phyloP scores from a whole-genome alignment of 306 rosid species.

The Herpetospermum pedunculosum region DNA sequence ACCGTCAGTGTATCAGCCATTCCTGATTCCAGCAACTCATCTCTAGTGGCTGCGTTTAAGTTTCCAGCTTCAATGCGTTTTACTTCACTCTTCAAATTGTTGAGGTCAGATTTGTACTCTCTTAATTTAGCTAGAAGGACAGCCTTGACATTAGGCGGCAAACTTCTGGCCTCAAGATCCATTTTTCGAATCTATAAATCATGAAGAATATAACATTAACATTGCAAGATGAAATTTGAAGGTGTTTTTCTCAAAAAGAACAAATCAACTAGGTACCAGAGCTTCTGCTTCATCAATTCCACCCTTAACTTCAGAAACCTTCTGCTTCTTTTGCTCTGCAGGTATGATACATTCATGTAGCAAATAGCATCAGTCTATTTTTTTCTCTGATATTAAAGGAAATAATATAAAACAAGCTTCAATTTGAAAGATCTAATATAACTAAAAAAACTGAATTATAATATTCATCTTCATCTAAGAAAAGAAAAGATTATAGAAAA shows the following conservation, averaged over 20 bases:
- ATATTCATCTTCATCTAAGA: neutral
- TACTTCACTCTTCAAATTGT: conserved; percentile 72
- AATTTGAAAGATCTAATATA: neutral
- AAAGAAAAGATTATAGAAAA: neutral
- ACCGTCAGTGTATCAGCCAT: conserved; percentile 87
- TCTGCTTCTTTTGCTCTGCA: conserved; percentile 95
- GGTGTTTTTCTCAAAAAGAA: conserved; percentile 11
- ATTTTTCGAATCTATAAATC: conserved; percentile 64
- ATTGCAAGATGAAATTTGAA: conserved; percentile 10
- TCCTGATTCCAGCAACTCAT: conserved; percentile 92
- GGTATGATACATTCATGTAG: conserved; percentile 1
- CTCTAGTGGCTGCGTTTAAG: conserved; percentile 61
- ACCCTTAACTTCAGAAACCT: conserved; percentile 58
- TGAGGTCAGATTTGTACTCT: conserved; percentile 88
- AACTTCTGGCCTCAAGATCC: conserved; percentile 96
- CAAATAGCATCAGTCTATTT: neutral
- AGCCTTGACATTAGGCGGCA: conserved; percentile 78
- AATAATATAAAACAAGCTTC: neutral
- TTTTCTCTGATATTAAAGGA: neutral
- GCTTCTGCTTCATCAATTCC: conserved; percentile 92
- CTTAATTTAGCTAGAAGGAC: conserved; percentile 86
- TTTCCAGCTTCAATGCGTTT: conserved; percentile 67
- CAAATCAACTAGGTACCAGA: conserved; percentile 38
- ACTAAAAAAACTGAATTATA: neutral
- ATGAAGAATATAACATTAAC: conserved; percentile 6